Evolutionary conservation across 2,329 filamentous ascomycete genomes (phyloP), one percentile per base, ranked within the genome.

Genomic region (Epichloe typhina): DNA sequence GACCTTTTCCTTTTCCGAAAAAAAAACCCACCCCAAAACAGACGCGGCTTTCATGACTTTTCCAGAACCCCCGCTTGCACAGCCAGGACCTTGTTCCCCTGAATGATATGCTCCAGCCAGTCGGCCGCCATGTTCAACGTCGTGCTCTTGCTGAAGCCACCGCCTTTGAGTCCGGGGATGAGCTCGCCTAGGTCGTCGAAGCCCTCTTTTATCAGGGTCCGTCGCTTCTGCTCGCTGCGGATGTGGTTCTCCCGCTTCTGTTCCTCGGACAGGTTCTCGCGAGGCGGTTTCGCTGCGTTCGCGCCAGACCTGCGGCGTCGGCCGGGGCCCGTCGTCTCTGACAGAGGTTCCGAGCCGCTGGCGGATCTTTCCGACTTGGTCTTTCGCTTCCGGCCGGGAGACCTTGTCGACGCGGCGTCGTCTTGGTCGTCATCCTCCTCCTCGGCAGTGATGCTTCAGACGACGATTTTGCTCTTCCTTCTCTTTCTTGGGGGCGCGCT

Each of bases 161-260:
- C 84, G 26, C 79, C 82, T 50, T 76, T 77, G 11, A 94, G 72
- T 15, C 82, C 83, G 0, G 89, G 88, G 0, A 95, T 86, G 21
- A 94, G 72, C 31, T 80, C 74, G 56, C 79, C 80, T n/a, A 95
- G 69, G 52, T 91, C 85, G 42, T 89, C 84, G 58, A 91, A 95
- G 0, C 87, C 87, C 56, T 86, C 78, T 61, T 88, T 85, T 60
- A 91, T 91, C 45, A 89, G 72, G 26, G 87, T 88, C 46, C 88
- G 76, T 36, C 89, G 78, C 66, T 93, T 94, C 68, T 95, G 87
- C 63, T 94, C 88, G 49, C 88, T 93, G 49, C 83, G 75, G 56
- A 95, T 93, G 62, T 94, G 88, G 58, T 95, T 95, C 60, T 83
- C 83, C 44, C 87, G 76, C 66, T 91, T 93, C 66, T 93, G 85